Evolutionary conservation across 2,329 filamentous ascomycete genomes (phyloP), one percentile per base, ranked within the genome.

Genomic region (Colletotrichum ledebouriae): DNA sequence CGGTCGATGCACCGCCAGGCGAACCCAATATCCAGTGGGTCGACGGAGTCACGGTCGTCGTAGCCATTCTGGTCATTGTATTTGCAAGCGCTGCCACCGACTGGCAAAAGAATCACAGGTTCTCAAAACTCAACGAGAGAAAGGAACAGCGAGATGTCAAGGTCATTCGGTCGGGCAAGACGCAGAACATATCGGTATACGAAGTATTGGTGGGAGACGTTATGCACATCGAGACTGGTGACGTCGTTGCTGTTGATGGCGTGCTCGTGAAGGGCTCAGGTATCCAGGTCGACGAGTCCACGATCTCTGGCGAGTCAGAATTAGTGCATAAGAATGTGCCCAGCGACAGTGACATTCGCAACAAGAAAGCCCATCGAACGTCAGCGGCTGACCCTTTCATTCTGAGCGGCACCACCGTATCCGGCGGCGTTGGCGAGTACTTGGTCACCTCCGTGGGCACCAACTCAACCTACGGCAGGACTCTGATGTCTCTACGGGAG

Each of bases 51-150:
- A 92, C 92, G 7, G 94, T 94, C 71, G 89, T 94, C 49, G 86
- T 91, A 22, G 92, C 92, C 58, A 93, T 94, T 69, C 76, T 90
- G 15, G 90, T 94, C 71, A 92, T 94, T 53, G 90, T 94, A 3
- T 78, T 91, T 20, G 92, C 93, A 20, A 92, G 91, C 69, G 92
- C 92, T n/a, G 81, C 90, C 39, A 94, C 94, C 72, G 92, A 94
- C 75, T 94, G 89, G 86, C 92, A 94, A 74, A 94, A 94, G 78
- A 92, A 94, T 76, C 86, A 90, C 52, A 91, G 93, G 74, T 94
- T 94, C 73, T 90, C 92, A 44, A 93, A 93, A 77, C 81, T 94
- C 68, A 94, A 94, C 78, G 89, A 89, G 77, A 93, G 93, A 75
- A 94, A 94, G 77, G 89, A 94, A 57, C 90, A 94, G 74, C 86